phyloP scores from a whole-genome alignment of 495 filamentous ascomycete genomes.

The Xylaria curta region DNA sequence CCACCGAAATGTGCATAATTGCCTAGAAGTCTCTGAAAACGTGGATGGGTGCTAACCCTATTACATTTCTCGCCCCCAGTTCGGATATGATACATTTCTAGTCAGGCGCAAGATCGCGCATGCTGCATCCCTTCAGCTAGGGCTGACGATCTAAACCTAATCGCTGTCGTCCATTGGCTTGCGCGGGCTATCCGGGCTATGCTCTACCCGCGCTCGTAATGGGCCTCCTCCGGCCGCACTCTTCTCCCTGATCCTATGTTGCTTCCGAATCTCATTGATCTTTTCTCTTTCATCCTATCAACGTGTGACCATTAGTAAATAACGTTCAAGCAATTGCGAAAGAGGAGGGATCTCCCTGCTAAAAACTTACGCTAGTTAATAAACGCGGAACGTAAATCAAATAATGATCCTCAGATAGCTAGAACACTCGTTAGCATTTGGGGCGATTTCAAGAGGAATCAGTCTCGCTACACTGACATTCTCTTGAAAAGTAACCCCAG shows the following conservation, averaged over 20 bases:
- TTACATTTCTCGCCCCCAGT: not conserved
- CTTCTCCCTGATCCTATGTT: conserved; percentile 2
- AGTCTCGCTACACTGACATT: not conserved
- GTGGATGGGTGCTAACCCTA: not conserved
- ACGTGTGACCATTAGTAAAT: not conserved
- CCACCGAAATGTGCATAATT: conserved; percentile 18
- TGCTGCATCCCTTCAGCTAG: not conserved
- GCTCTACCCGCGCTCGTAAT: conserved; percentile 5
- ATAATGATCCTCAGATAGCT: conserved; percentile 11
- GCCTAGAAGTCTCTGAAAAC: not conserved
- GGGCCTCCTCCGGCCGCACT: not conserved
- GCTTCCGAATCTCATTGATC: conserved; percentile 11
- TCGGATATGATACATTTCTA: not conserved
- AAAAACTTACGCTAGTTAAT: not conserved
- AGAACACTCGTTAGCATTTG: conserved; percentile 1
- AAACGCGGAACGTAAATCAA: not conserved
- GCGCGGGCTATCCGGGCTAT: conserved; percentile 10
- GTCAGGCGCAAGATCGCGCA: not conserved
- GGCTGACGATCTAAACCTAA: not conserved
- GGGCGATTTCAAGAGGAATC: not conserved
- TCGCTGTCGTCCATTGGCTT: not conserved
- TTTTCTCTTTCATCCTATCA: conserved; percentile 3
- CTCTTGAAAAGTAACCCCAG: conserved; percentile 5
- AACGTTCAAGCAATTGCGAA: not conserved
- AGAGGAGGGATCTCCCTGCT: not conserved